A percentile compares a stretch with the other conserved stretches of the same genome.
Conservation (phyloP, 108 stramenopile genomes). For the Skeletonema marinoi region DNA sequence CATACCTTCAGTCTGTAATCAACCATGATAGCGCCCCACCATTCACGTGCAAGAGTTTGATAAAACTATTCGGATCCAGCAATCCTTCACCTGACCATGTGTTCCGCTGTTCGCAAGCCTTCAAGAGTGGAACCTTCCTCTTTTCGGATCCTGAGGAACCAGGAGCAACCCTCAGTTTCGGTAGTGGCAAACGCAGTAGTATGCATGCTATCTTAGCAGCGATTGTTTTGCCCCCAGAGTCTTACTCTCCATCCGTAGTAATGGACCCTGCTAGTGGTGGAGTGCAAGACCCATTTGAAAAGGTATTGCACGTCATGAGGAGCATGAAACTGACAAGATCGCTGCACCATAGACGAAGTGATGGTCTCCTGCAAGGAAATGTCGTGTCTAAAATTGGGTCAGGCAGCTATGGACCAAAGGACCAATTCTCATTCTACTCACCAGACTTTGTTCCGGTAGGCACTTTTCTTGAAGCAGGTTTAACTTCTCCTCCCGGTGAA, state of each 20-base stretch:
- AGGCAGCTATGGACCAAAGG: conserved; percentile 22
- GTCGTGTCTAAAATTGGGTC: background rate
- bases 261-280: conserved; percentile 35
- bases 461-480: conserved; percentile 6
- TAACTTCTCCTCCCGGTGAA: conserved; percentile 36
- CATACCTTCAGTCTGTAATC: conserved; percentile 47
- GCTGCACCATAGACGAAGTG: conserved; percentile 13
- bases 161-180: conserved; percentile 20
- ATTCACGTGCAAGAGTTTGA: conserved; percentile 43
- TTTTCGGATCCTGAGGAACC: conserved; percentile 10
- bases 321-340: conserved; percentile 25
- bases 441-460: conserved; percentile 32
- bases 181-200: conserved; percentile 36
- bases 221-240: conserved; percentile 33
- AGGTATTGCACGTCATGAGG: conserved; percentile 37
- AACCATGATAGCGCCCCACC: conserved; percentile 54
- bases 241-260: conserved; percentile 22
- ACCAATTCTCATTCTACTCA: conserved; percentile 39
- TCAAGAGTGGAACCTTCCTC: conserved; percentile 9
- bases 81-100: conserved; percentile 59
- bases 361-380: conserved; percentile 4
- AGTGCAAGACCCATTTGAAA: conserved; percentile 42
- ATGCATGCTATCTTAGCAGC: conserved; percentile 41
- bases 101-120: conserved; percentile 18
- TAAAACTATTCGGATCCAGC: conserved; percentile 47